Conservation (phyloP, 2,329 filamentous ascomycete species). For the Domatiomyces catenatus region DNA sequence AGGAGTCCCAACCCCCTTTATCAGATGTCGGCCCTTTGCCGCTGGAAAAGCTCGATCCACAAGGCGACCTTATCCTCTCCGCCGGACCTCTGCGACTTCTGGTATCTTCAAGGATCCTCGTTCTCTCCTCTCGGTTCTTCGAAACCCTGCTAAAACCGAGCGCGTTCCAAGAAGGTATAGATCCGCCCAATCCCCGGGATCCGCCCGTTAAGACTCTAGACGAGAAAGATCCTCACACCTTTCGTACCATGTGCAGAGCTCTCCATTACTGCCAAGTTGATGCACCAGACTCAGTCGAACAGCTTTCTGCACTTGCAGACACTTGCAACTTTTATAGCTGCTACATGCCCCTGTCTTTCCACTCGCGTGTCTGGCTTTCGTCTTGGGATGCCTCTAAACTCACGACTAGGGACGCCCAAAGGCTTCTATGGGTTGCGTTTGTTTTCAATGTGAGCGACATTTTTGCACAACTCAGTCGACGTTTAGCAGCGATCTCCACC, state of each 20-base stretch:
- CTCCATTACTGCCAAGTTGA: background rate
- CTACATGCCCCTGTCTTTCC: background rate
- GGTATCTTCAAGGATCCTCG: background rate
- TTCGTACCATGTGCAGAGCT: background rate
- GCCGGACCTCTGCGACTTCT: background rate
- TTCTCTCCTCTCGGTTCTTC: background rate
- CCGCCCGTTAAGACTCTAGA: background rate
- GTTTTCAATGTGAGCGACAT: background rate
- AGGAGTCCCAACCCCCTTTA: too few species aligned
- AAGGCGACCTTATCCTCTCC: background rate
- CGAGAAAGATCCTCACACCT: background rate
- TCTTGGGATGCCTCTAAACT: background rate
- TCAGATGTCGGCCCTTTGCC: too few species aligned
- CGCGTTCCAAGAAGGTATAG: background rate
- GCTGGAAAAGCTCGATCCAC: background rate
- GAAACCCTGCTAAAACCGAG: background rate
- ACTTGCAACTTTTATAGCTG: background rate
- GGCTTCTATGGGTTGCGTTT: background rate
- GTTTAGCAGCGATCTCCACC: background rate
- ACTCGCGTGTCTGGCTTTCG: background rate
- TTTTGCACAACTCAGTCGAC: background rate
- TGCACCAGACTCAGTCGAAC: background rate
- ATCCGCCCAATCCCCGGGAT: background rate
- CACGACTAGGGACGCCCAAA: background rate
- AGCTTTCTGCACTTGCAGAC: background rate